Conservation (phyloP, 306 rosid species). For the Pterocarpus santalinus region DNA sequence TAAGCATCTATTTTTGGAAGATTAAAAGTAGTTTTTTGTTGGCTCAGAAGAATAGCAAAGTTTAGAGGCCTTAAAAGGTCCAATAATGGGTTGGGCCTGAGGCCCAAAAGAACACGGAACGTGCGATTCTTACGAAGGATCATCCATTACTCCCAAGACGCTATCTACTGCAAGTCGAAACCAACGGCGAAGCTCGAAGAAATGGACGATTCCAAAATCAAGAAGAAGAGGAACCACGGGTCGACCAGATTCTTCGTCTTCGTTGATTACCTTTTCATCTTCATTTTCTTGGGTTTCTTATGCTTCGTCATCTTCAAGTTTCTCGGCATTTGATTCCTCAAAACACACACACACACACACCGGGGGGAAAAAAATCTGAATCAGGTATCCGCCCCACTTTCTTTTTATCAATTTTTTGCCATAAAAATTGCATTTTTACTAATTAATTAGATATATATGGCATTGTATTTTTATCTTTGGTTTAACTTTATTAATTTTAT, state of each 20-base stretch:
- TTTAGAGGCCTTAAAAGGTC: no score
- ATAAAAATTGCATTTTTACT: background rate
- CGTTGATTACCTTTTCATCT: constrained; percentile 78
- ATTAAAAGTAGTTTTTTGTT: no score
- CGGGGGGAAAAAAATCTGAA: background rate
- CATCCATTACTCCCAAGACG: background rate
- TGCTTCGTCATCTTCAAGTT: constrained; percentile 69
- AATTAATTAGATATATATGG: background rate
- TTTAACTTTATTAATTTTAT: constrained; percentile 1
- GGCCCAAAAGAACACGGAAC: background rate
- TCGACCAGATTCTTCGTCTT: constrained; percentile 70
- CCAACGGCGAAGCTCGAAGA: constrained; percentile 70
- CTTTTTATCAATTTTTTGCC: background rate
- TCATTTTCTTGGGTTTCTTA: constrained; percentile 65
- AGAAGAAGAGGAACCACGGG: constrained; percentile 66
- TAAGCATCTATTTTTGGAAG: no score
- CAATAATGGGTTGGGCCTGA: background rate
- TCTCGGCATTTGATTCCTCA: constrained; percentile 53
- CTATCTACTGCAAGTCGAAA: constrained; percentile 12
- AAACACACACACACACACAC: background rate
- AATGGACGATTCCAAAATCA: constrained; percentile 50
- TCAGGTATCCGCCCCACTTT: constrained; percentile 45
- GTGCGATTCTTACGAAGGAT: background rate
- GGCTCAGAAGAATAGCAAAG: background rate
- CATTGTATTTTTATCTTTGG: constrained; percentile 9